Base-by-base conservation (phyloP, 169 alveolate species). In the Plasmodium yoelii region DNA sequence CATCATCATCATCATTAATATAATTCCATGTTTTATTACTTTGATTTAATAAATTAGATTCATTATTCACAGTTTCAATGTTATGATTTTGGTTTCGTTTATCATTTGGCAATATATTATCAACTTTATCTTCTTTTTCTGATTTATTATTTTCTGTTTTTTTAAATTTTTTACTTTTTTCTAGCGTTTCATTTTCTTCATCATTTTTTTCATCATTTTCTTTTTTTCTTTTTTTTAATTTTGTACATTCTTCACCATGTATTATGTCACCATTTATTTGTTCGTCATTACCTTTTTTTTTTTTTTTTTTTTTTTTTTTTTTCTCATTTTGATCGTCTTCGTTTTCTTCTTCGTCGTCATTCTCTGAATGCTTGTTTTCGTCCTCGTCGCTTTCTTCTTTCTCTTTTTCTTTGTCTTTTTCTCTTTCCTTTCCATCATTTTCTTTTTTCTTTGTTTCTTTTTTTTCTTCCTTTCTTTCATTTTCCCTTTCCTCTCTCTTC, bases 11-110 rank as follows among this genome's bases (percentile, higher is more conserved):
- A 18, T 18, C 44, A 63, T 72, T 72, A 56, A 18, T 13, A 19
- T 42, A 72, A 1, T 72, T 22, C 13, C 60, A 22, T 26, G n/a
- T 42, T n/a, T 60, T 26, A 10, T 56, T 73, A 42, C 15, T 73
- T 61, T 24, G 12, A 42, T 19, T 22, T 13, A 24, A 39, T n/a
- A 19, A 6, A 24, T 39, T 77, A 22, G 39, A 42, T n/a, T 47
- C 8, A 12, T 4, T 39, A 60, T 61, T 49, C 39, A 15, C 22
- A 28, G 18, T 24, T 3, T 67, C 63, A 68, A 19, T 9, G 5
- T 69, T 46, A 7, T 5, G n/a, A 68, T 18, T 68, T 9, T 46
- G 42, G 15, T 68, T 44, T 46, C 1, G 42, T 67, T 18, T 46
- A 44, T 67, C 75, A 46, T 18, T 5, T 19, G 49, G 28, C 22